These are phyloP conservation scores for Colletotrichum tropicicola DNA, from an alignment of 2,329 filamentous ascomycete species.

Conservation along the genomic window DNA sequence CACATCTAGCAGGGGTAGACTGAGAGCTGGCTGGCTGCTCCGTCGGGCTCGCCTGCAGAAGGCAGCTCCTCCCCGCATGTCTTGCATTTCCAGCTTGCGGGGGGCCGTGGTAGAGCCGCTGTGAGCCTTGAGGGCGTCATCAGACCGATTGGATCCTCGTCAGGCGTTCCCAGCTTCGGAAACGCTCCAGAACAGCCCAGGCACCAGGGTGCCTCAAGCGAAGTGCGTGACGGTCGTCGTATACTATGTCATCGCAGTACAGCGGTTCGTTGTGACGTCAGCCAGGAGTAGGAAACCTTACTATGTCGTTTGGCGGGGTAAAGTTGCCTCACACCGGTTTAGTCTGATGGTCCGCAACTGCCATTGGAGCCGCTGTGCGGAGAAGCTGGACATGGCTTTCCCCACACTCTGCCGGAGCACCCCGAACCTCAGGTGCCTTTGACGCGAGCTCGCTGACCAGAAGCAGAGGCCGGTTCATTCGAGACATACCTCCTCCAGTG, in stretches of 20 bases:
- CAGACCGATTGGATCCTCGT: background rate
- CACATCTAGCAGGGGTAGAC: background rate
- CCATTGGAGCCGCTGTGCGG: too few species aligned
- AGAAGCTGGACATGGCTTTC: too few species aligned
- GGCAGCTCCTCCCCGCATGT: background rate
- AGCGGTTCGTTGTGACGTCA: slow-evolving; percentile 21
- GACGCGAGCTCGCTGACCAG: too few species aligned
- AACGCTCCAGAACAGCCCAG: background rate
- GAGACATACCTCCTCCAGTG: too few species aligned
- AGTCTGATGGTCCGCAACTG: too few species aligned
- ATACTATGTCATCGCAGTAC: slow-evolving; percentile 22
- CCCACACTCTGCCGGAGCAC: too few species aligned
- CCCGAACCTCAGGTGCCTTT: too few species aligned
- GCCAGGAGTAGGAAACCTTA: too few species aligned
- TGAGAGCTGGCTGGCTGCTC: background rate
- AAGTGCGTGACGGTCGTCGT: slow-evolving; percentile 15
- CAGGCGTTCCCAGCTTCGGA: background rate
- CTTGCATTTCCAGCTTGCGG: background rate
- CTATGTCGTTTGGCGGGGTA: background rate
- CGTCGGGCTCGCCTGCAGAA: background rate
- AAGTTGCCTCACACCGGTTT: background rate
- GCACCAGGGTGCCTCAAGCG: too few species aligned
- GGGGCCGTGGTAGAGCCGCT: slow-evolving; percentile 11
- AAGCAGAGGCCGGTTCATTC: too few species aligned
- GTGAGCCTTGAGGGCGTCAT: background rate